Evolutionary conservation across 1,139 yeast species (phyloP), one percentile per base, ranked within the genome.

Genomic region (Taphrina communis): DNA sequence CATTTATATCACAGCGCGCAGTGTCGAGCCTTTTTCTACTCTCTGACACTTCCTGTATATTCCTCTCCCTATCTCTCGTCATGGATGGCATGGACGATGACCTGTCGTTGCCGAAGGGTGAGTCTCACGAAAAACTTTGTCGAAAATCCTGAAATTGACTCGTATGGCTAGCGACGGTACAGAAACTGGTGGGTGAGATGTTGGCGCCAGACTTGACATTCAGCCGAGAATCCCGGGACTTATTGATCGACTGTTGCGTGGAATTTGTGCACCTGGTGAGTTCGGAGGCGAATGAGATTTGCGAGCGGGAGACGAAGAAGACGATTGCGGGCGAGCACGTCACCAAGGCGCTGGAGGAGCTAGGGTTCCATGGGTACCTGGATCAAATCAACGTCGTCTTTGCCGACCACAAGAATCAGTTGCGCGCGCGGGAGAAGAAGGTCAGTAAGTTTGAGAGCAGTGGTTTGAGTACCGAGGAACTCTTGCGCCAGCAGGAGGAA

Each of bases 251-350:
- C 77, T 92, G 97, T 77, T 93, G 98, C 75, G 92, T 94, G 70
- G 97, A 92, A 78, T 94, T 94, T 76, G 89, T 95, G 71, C 94
- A 94, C 96, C 91, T 94, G 72, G 81, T 94, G 65, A 89, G 97
- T 12, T 90, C 97, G 2, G 97, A 92, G 78, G 89, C 95, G 71
- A 93, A 95, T 76, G 99, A 95, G 73, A 91, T 94, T 73, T 98
- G 99, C 0, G 99, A 94, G 76, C 89, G 89, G 75, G 99, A 94
- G 76, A 88, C 96, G 66, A 94, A 94, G 78, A 95, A 94, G 79
- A 94, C 99, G 8, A 94, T 94, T 67, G 97, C 97, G 0, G 89
- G 97, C 1, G 99, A 94, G 77, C 99, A 94, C 78, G 98, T 94
- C 60, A 85, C 94, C 71, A 89, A 88, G 76, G 98, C 99, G 0